These are phyloP conservation scores for Ziziphus jujuba DNA, from an alignment of 306 rosid species.

Conservation along the genomic window DNA sequence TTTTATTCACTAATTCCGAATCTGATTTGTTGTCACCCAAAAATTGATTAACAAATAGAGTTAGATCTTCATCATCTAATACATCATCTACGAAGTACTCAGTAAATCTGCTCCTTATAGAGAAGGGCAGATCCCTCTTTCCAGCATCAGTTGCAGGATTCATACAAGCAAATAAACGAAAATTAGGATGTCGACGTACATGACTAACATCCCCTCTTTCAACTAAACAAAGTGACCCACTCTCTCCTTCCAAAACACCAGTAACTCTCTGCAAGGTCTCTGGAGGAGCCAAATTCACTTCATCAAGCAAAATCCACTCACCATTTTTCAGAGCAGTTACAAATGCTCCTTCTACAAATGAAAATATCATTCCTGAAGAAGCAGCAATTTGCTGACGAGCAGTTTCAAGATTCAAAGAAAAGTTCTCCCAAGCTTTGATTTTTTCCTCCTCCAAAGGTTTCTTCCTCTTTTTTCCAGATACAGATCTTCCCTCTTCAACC, in stretches of 20 bases:
- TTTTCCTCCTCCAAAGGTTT: constrained; percentile 52
- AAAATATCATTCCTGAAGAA: constrained; percentile 79
- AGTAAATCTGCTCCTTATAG: constrained; percentile 85
- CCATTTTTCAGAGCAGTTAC: constrained; percentile 84
- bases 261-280: constrained; percentile 90
- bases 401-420: constrained; percentile 53
- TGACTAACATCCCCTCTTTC: constrained; percentile 88
- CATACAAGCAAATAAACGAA: constrained; percentile 96
- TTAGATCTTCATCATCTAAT: constrained; percentile 70
- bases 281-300: constrained; percentile 94
- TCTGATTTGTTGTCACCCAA: constrained; percentile 38
- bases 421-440: constrained; percentile 64
- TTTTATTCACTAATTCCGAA: constrained; percentile 41
- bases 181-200: constrained; percentile 74
- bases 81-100: constrained; percentile 92
- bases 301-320: constrained; percentile 96
- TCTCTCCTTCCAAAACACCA: constrained; percentile 92
- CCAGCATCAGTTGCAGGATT: constrained; percentile 99
- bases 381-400: constrained; percentile 40
- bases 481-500: constrained; percentile 32
- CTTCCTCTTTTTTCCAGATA: constrained; percentile 60
- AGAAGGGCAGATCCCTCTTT: constrained; percentile 83
- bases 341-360: constrained; percentile 94
- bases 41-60: constrained; percentile 54
- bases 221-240: constrained; percentile 77